Evolutionary conservation across 2,329 filamentous ascomycete species (phyloP), one percentile per base, ranked within the genome.

Genomic region (Byssothecium circinans): DNA sequence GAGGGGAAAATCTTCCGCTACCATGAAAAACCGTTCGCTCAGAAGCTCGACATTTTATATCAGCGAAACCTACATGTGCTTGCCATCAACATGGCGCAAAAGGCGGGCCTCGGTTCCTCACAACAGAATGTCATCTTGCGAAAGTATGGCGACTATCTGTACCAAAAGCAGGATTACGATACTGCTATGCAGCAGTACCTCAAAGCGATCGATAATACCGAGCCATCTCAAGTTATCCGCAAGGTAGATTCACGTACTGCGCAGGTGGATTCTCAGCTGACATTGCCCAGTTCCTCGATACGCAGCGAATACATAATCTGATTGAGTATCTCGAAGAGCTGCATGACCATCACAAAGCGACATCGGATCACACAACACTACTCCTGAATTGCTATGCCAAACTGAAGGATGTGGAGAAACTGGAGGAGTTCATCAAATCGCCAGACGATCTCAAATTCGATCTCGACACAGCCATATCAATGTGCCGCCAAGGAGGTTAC

Each of bases 111-210:
- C 62, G 89, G 91, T 68, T 73, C 76, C 2, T 77, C 86, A 38
- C 89, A 96, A 69, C 89, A 95, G 61, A 96, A 95, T 61, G 78
- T 88, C 48, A 99, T 99, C 49, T 95, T 92, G 65, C 85, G 92
- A 49, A 91, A 87, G 67, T 97, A 96, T 69, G 94, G 92, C 11
- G 94, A 99, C 67, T 89, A 92, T 62, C 74, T 97, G 3, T 97
- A 99, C 63, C 89, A 95, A 56, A 96, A 95, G 64, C 90, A 88
- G 4, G 91, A 96, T 65, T 99, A 92, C 64, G 94, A 99, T 65
- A 94, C 89, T 6, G 91, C 95, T n/a, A 99, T 99, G 95, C 87
- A 95, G 61, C 94, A 97, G 69, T 99, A 99, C 66, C 84, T 99
- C 53, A 88, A 90, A 59, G 92, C 95, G 0, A 96, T 99, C 50